phyloP scores from a whole-genome alignment of 768 basidiomycete genomes.

The Scleroderma bovista region DNA sequence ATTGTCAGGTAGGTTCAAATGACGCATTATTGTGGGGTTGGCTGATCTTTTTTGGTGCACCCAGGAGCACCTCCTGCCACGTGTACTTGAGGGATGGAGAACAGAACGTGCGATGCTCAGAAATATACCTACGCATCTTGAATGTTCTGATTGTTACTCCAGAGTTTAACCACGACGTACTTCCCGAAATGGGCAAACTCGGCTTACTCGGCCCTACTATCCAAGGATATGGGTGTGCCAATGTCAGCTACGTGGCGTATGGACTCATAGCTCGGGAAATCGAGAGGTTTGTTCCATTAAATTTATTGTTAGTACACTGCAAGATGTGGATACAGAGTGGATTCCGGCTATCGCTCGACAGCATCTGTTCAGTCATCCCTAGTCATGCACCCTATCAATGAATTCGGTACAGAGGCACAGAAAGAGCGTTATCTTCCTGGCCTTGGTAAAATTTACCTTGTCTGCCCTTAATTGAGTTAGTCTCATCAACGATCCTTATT shows the following conservation, averaged over 20 bases:
- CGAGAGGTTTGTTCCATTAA: slow-evolving; percentile 54
- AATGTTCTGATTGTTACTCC: slow-evolving; percentile 1
- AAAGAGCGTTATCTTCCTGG: slow-evolving; percentile 87
- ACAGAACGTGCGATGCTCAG: slow-evolving; percentile 59
- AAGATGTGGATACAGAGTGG: slow-evolving; percentile 51
- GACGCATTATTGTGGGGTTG: not conserved
- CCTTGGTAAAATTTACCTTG: slow-evolving; percentile 49
- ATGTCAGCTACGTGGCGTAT: slow-evolving; percentile 86
- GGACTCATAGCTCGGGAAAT: slow-evolving; percentile 92
- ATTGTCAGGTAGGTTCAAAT: slow-evolving; percentile 62
- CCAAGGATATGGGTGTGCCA: slow-evolving; percentile 89
- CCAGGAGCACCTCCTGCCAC: slow-evolving; percentile 79
- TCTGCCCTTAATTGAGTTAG: not conserved
- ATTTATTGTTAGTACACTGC: not conserved
- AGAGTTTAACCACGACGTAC: slow-evolving; percentile 74
- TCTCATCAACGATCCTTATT: slow-evolving; percentile 7
- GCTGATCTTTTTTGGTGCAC: not conserved
- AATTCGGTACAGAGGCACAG: slow-evolving; percentile 85
- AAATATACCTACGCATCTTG: not conserved
- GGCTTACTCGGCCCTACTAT: slow-evolving; percentile 93
- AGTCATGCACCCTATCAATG: slow-evolving; percentile 91
- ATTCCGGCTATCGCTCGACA: slow-evolving; percentile 94
- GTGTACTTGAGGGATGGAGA: slow-evolving; percentile 83
- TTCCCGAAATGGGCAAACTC: slow-evolving; percentile 89
- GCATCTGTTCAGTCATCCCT: slow-evolving; percentile 94